These are phyloP conservation scores for Cephalotrichum gorgonifer DNA, from an alignment of 2,329 filamentous ascomycete genomes.

Conservation along the genomic window DNA sequence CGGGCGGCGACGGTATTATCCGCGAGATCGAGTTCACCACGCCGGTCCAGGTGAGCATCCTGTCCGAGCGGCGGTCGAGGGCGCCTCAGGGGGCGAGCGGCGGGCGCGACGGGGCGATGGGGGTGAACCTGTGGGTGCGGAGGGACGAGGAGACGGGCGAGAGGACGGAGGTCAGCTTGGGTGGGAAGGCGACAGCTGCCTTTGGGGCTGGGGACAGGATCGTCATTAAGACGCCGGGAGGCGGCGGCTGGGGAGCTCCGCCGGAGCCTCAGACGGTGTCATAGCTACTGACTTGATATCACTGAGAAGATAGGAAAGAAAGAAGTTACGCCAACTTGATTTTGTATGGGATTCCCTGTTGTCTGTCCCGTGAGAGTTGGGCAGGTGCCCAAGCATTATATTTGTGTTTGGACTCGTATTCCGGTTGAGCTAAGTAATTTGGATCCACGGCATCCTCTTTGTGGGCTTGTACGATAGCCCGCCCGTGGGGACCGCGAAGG, in stretches of 20 bases:
- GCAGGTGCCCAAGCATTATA: too few relatives aligned
- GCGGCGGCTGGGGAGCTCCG: background rate
- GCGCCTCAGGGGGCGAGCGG: conserved; percentile 64
- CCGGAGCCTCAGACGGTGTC: too few relatives aligned
- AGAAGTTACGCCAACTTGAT: too few relatives aligned
- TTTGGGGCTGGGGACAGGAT: background rate
- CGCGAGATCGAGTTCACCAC: conserved; percentile 64
- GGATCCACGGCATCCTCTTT: too few relatives aligned
- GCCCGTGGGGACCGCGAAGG: too few relatives aligned
- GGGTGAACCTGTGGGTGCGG: conserved; percentile 80
- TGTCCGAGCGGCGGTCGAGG: conserved; percentile 60
- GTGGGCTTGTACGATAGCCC: too few relatives aligned
- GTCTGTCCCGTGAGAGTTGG: too few relatives aligned
- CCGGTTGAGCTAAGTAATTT: too few relatives aligned
- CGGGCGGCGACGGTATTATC: conserved; percentile 25
- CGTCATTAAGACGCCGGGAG: background rate
- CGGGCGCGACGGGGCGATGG: conserved; percentile 57
- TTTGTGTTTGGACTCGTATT: too few relatives aligned
- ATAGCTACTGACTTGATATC: too few relatives aligned
- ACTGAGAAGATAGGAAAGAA: too few relatives aligned
- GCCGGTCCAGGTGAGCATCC: conserved; percentile 57
- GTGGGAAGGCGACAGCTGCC: background rate
- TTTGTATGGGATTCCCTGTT: too few relatives aligned
- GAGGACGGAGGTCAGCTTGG: background rate
- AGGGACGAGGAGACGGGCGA: conserved; percentile 34